A percentile compares a stretch with the other conserved stretches of the same genome.
Conservation (phyloP, 768 basidiomycete genomes). For the Pisolithus tinctorius region DNA sequence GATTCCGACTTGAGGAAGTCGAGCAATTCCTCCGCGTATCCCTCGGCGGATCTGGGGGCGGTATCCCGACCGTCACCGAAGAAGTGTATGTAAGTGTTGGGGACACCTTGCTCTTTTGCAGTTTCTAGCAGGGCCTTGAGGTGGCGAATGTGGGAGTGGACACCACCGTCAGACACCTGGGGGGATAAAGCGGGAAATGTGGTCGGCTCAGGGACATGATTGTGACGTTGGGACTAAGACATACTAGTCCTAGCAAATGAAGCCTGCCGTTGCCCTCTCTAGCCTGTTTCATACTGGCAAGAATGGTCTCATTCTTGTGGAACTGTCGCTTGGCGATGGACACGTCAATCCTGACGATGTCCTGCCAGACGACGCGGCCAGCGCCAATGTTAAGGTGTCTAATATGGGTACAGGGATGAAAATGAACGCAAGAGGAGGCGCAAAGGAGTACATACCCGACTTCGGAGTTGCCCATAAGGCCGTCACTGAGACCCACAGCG, state of each 20-base stretch:
- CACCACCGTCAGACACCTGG: conserved; percentile 90
- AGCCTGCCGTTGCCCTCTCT: conserved; percentile 79
- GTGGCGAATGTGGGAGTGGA: conserved; percentile 93
- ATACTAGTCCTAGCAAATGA: conserved; percentile 82
- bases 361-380: conserved; percentile 94
- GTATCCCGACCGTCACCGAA: conserved; percentile 94
- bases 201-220: conserved; percentile 1
- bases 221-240: conserved; percentile 13
- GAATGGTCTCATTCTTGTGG: conserved; percentile 68
- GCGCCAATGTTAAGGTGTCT: conserved; percentile 95
- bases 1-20: conserved; percentile 73
- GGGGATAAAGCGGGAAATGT: not conserved
- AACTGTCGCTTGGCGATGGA: conserved; percentile 85
- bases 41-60: conserved; percentile 74
- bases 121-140: conserved; percentile 86
- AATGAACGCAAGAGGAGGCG: not conserved
- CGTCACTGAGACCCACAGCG: conserved; percentile 89
- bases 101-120: conserved; percentile 80
- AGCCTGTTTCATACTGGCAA: conserved; percentile 68
- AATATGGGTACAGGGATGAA: conserved; percentile 1
- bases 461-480: conserved; percentile 97
- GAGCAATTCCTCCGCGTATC: conserved; percentile 70
- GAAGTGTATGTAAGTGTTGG: conserved; percentile 88
- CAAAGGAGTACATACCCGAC: conserved; percentile 64
- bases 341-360: conserved; percentile 93